Percentiles rank a stretch among this genome's conserved stretches.
phyloP scores from a whole-genome alignment of 306 rosid species.

The Amphicarpaea edgeworthii region DNA sequence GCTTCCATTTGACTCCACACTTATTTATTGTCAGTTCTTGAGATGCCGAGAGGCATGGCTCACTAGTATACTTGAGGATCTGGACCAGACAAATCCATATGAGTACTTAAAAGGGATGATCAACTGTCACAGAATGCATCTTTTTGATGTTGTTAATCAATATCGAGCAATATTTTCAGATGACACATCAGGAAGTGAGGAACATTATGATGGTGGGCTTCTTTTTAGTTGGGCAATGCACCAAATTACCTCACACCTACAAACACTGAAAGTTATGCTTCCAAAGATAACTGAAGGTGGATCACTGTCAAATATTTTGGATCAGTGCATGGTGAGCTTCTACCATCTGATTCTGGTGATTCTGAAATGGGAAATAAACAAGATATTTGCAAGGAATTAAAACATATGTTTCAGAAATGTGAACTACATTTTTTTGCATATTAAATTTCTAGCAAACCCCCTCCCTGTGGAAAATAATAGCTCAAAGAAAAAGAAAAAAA shows the following conservation, averaged over 20 bases:
- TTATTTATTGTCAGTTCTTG: constrained; percentile 70
- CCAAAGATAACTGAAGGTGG: constrained; percentile 97
- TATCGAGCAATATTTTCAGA: constrained; percentile 98
- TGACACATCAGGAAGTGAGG: constrained; percentile 97
- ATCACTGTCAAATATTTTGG: constrained; percentile 91
- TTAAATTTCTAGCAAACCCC: constrained; percentile 17
- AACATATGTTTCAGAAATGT: constrained; percentile 32
- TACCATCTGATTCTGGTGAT: constrained; percentile 21
- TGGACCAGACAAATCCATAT: constrained; percentile 86
- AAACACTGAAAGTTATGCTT: constrained; percentile 85
- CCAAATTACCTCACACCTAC: constrained; percentile 85
- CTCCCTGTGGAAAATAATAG: constrained; percentile 3
- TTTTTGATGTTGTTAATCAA: constrained; percentile 97
- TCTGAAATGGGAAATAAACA: constrained; percentile 36
- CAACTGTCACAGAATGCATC: constrained; percentile 95
- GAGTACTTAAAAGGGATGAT: constrained; percentile 93
- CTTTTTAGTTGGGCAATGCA: constrained; percentile 99
- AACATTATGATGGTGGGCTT: constrained; percentile 96
- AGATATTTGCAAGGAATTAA: constrained; percentile 12
- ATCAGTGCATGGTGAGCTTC: constrained; percentile 93
- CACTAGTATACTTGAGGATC: constrained; percentile 92
- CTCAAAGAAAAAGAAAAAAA: neutral
- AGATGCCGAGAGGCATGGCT: constrained; percentile 99
- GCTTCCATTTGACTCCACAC: constrained; percentile 43
- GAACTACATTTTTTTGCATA: constrained; percentile 1